Evolutionary conservation across 2,329 filamentous ascomycete genomes (phyloP).

Genomic region (Ascochyta clinopodiicola): DNA sequence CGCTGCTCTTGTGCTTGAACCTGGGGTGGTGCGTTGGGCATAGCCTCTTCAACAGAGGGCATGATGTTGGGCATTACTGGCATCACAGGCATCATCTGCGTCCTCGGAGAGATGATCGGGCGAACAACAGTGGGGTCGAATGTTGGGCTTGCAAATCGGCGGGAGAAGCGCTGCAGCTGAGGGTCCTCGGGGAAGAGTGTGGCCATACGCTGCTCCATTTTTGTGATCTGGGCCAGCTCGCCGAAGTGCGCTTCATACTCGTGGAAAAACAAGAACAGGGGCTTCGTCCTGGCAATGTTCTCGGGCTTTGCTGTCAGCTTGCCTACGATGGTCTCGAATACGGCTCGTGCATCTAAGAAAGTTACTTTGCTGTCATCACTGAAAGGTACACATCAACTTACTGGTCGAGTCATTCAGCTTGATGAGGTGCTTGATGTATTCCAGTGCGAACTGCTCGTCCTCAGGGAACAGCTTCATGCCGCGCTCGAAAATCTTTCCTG

Average conservation of each 20-base stretch:
- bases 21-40: constrained; percentile 24
- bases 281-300: constrained; percentile 75
- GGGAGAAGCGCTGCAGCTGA: constrained; percentile 74
- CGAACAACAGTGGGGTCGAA: constrained; percentile 86
- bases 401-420: constrained; percentile 91
- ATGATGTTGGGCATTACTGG: constrained; percentile 52
- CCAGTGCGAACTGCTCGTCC: constrained; percentile 89
- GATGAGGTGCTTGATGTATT: constrained; percentile 95
- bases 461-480: constrained; percentile 93
- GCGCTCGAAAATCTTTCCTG: constrained; percentile 94
- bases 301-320: constrained; percentile 80
- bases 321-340: constrained; percentile 93
- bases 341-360: constrained; percentile 80
- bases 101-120: constrained; percentile 79
- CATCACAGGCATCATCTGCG: constrained; percentile 69
- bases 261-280: constrained; percentile 90
- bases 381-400: constrained; percentile 58
- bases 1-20: constrained; percentile 30
- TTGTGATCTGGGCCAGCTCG: constrained; percentile 86
- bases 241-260: constrained; percentile 95
- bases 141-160: constrained; percentile 69
- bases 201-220: constrained; percentile 89
- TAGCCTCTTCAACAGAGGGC: constrained; percentile 41
- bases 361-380: constrained; percentile 14
- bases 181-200: constrained; percentile 93